Base-by-base conservation (phyloP, 2,329 filamentous ascomycete species). In the Sclerotinia sclerotiorum region DNA sequence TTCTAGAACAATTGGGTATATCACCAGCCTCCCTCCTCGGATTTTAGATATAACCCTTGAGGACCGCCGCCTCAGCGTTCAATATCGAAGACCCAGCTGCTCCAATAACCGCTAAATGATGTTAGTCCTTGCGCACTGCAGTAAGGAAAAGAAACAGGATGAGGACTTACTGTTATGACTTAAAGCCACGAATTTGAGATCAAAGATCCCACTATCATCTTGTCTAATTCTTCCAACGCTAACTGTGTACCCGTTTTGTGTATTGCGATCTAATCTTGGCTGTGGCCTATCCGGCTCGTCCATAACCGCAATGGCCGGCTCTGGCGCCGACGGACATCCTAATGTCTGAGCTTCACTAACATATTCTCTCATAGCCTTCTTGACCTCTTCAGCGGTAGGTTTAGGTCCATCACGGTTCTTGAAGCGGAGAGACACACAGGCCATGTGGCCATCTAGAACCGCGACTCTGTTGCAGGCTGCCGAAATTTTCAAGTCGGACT, bases 21-120 rank as follows among this genome's bases (percentile, higher is more conserved):
- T 51, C 35, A 51, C 8, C n/a, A 24, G 13, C 29, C 13, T 42
- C 13, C 13, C 15, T 42, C 39, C 60, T n/a, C 10, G 1, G 35
- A 35, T 35, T 35, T 39, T 63, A 63, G n/a, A 63, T 84, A 76
- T 90, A 92, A 6, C 94, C 94, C 83, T 97, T 96, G 73, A 97
- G 86, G 15, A 97, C 89, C 32, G 93, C 93, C 39, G 93, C 93
- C 80, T 97, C 94, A 39, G 94, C 93, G 76, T 98, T 98, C 74
- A 98, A 80, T 80, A 98, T 97, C 44, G 92, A 97, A 2, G 93
- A 96, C 15, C 95, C 95, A n/a, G 94, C 94, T 44, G 95, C 95
- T 73, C 94, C 94, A 78, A 99, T 94, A 68, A 99, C 91, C 70
- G 94, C 89, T 88, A 69, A 19, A 39, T 55, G n/a, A 15, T 68